These are phyloP conservation scores for Verticillium isaacii DNA, from an alignment of 2,329 filamentous ascomycete genomes.

Conservation along the genomic window DNA sequence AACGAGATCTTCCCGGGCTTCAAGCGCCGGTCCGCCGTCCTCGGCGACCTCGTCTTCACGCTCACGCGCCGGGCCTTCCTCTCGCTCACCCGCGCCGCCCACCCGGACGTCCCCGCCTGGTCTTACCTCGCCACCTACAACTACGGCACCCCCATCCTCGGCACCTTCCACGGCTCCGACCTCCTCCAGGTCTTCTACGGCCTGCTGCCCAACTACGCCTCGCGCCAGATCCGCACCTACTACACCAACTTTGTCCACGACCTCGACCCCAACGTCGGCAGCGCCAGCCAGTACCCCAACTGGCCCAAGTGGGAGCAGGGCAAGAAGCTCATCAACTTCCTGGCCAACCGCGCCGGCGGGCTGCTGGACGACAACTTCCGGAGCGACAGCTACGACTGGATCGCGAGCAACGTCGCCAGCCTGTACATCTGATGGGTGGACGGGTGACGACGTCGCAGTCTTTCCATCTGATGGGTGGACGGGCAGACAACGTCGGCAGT, in stretches of 20 bases:
- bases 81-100: constrained; percentile 31
- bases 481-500: constrained; percentile 9
- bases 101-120: constrained; percentile 61
- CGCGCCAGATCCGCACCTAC: constrained; percentile 57
- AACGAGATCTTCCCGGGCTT: constrained; percentile 73
- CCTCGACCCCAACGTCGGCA: constrained; percentile 61
- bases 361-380: constrained; percentile 32
- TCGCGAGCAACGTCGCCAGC: constrained; percentile 12
- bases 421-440: constrained; percentile 3
- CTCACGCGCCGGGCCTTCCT: constrained; percentile 65
- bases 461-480: too few relatives aligned
- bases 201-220: constrained; percentile 57
- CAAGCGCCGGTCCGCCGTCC: constrained; percentile 70
- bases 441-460: neutral
- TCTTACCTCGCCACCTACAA: constrained; percentile 72
- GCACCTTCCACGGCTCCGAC: constrained; percentile 72
- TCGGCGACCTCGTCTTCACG: constrained; percentile 73
- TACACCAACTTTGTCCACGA: constrained; percentile 70
- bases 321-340: constrained; percentile 47
- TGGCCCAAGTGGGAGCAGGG: constrained; percentile 38
- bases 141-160: constrained; percentile 65
- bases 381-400: constrained; percentile 16
- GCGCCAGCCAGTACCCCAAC: constrained; percentile 24
- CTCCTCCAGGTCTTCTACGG: constrained; percentile 66
- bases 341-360: constrained; percentile 20